A percentile compares a stretch with the other conserved stretches of the same genome.
phyloP scores from a whole-genome alignment of 768 basidiomycete species.

The Amanita polypyramis region DNA sequence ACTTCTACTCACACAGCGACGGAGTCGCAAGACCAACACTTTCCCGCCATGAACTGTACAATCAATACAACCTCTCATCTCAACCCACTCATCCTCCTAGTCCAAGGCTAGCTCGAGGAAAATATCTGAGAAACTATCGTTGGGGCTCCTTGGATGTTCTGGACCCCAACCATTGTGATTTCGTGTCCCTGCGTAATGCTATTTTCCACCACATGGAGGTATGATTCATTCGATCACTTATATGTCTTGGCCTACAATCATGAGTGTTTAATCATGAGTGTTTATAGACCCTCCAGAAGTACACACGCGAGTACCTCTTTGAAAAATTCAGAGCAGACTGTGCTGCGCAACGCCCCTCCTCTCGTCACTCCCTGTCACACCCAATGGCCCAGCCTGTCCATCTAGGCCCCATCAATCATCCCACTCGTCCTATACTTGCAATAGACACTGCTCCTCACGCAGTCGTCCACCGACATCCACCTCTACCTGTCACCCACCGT shows the following conservation, averaged over 20 bases:
- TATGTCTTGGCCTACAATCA: conserved; percentile 8
- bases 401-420: conserved; percentile 33
- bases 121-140: conserved; percentile 63
- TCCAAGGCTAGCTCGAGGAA: conserved; percentile 45
- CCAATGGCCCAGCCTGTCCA: conserved; percentile 27
- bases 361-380: conserved; percentile 36
- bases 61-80: conserved; percentile 58
- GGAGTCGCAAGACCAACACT: conserved; percentile 49
- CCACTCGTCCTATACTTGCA: conserved; percentile 45
- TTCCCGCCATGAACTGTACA: conserved; percentile 62
- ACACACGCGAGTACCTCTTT: conserved; percentile 75
- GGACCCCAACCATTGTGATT: conserved; percentile 74
- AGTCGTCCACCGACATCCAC: conserved; percentile 31
- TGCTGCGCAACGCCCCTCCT: conserved; percentile 37
- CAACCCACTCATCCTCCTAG: conserved; percentile 23
- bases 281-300: conserved; percentile 70
- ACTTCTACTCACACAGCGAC: conserved; percentile 77
- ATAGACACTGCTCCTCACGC: conserved; percentile 51
- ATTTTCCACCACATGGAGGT: conserved; percentile 89
- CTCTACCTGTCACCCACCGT: conserved; percentile 31
- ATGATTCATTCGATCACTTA: conserved; percentile 16
- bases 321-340: conserved; percentile 64
- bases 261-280: too few species aligned
- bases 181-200: conserved; percentile 62
- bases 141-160: conserved; percentile 82